Evolutionary conservation across 176 grass and related monocot genomes (phyloP).

Genomic region (Eremochloa ophiuroides): DNA sequence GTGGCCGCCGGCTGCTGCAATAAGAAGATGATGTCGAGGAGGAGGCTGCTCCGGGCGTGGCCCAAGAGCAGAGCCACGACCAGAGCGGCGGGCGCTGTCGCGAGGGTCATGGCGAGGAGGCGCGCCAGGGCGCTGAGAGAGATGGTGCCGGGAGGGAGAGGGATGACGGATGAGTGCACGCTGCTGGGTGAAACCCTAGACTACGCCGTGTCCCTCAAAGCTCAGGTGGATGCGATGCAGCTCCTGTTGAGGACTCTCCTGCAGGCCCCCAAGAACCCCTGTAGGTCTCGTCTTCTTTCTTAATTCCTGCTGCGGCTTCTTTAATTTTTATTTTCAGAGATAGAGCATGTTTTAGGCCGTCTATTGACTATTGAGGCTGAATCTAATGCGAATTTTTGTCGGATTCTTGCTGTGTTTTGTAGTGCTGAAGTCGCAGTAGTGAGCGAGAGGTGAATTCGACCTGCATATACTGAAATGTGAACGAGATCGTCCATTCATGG

Average conservation of each 20-base stretch:
- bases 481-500: neutral
- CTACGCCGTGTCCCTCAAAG: constrained; percentile 59
- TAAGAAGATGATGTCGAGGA: constrained; percentile 26
- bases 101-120: constrained; percentile 48
- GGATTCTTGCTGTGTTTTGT: neutral
- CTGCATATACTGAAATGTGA: neutral
- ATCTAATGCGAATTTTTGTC: neutral
- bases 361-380: neutral
- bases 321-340: no score
- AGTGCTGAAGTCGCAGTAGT: neutral
- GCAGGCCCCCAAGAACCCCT: constrained; percentile 28
- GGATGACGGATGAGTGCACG: constrained; percentile 48
- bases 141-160: constrained; percentile 61
- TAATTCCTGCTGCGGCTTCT: no score
- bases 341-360: neutral
- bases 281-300: no score
- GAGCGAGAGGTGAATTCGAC: neutral
- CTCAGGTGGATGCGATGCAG: constrained; percentile 77
- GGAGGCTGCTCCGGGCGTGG: constrained; percentile 17
- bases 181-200: constrained; percentile 74
- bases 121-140: constrained; percentile 35
- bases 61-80: constrained; percentile 7
- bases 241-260: constrained; percentile 48
- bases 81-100: constrained; percentile 20
- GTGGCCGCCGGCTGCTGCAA: neutral